Conservation (phyloP, 2,329 filamentous ascomycete genomes). For the Hymenoscyphus fraxineus region DNA sequence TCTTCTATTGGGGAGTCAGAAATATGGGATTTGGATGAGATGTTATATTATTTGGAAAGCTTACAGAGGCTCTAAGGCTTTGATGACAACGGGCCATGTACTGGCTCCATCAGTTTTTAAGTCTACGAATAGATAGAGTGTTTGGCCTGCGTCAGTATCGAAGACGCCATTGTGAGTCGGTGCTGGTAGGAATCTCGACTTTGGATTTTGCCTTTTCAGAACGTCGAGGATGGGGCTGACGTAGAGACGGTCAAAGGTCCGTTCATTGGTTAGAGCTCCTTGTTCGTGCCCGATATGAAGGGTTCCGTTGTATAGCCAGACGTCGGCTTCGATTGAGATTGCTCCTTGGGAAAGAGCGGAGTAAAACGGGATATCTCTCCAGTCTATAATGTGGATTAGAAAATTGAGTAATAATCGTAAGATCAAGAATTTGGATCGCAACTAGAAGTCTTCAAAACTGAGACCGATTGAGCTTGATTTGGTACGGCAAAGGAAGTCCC, state of each 20-base stretch:
- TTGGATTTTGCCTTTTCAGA: slow-evolving; percentile 29
- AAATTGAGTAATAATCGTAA: not conserved
- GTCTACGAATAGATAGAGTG: slow-evolving; percentile 62
- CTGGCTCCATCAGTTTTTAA: slow-evolving; percentile 54
- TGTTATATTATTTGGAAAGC: slow-evolving; percentile 36
- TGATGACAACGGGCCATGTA: slow-evolving; percentile 54
- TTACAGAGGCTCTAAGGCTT: slow-evolving; percentile 55
- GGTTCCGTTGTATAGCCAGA: slow-evolving; percentile 32
- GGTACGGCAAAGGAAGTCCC: slow-evolving; percentile 23
- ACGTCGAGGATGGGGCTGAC: slow-evolving; percentile 30
- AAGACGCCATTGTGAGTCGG: slow-evolving; percentile 57
- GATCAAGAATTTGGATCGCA: no score
- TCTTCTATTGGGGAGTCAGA: slow-evolving; percentile 17
- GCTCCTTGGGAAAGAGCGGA: slow-evolving; percentile 26
- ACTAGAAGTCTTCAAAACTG: no score
- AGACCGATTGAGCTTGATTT: not conserved
- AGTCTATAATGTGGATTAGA: slow-evolving; percentile 35
- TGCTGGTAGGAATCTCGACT: slow-evolving; percentile 41
- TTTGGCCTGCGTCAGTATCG: slow-evolving; percentile 52
- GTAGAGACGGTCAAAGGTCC: slow-evolving; percentile 30
- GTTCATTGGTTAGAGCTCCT: slow-evolving; percentile 22
- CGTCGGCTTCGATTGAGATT: slow-evolving; percentile 29
- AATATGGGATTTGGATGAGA: slow-evolving; percentile 15
- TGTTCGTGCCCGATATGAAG: slow-evolving; percentile 30
- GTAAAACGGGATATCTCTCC: slow-evolving; percentile 31